Percentiles rank a stretch among this genome's conserved stretches.
These are phyloP conservation scores for Tricholoma sp. DNA, from an alignment of 768 basidiomycete genomes.

Conservation along the genomic window DNA sequence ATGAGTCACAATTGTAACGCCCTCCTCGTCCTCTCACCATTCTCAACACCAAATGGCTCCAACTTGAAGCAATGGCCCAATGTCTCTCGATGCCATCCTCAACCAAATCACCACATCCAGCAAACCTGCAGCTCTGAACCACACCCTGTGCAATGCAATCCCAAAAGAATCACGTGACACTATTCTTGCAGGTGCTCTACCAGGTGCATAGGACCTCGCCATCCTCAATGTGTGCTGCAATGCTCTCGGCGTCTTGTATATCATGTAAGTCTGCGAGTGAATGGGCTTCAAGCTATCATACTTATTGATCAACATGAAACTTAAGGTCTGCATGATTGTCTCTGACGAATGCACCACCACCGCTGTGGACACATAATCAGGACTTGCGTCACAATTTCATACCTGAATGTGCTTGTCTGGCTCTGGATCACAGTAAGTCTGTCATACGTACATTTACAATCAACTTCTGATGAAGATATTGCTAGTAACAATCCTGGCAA, in stretches of 20 bases:
- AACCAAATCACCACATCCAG: conserved; percentile 40
- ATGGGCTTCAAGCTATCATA: background rate
- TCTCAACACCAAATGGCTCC: too few species aligned
- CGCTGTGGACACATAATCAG: conserved; percentile 37
- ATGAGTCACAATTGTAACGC: too few species aligned
- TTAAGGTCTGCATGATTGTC: conserved; percentile 57
- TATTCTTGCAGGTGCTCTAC: conserved; percentile 47
- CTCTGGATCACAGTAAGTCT: conserved; percentile 59
- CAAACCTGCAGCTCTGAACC: conserved; percentile 32
- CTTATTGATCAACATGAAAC: background rate
- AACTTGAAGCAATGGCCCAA: too few species aligned
- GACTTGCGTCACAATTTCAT: conserved; percentile 61
- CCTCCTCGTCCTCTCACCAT: too few species aligned
- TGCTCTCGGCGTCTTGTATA: conserved; percentile 65
- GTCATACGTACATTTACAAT: background rate
- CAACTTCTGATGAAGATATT: too few species aligned
- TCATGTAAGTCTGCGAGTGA: conserved; percentile 49
- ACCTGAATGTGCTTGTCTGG: conserved; percentile 58
- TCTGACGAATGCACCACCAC: conserved; percentile 32
- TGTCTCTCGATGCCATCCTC: conserved; percentile 28
- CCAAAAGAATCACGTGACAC: conserved; percentile 56
- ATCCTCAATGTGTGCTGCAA: conserved; percentile 51
- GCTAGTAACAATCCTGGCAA: conserved; percentile 63
- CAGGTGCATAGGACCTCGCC: conserved; percentile 58
- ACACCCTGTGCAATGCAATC: conserved; percentile 39